Conservation (phyloP, 148 eudicot genomes). For the Amaranthus palmeri region DNA sequence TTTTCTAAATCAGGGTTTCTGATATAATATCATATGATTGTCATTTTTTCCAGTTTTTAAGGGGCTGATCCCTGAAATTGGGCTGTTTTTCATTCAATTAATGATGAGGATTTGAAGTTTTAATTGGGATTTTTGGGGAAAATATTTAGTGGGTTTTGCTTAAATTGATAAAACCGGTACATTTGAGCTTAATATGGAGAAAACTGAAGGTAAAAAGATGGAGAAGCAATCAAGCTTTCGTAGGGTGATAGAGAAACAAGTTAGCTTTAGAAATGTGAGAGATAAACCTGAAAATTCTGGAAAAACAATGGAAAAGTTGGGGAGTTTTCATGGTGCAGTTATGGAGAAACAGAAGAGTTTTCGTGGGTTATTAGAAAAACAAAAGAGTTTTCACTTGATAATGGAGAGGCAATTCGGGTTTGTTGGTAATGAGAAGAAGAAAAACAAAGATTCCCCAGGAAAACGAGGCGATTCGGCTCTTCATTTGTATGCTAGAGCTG, state of each 20-base stretch:
- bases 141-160: conserved; percentile 4
- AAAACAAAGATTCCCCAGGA: conserved; percentile 77
- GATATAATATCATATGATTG: background rate
- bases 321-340: conserved; percentile 27
- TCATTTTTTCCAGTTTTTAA: background rate
- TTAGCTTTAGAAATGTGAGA: conserved; percentile 8
- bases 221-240: conserved; percentile 26
- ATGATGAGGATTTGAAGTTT: conserved; percentile 15
- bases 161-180: background rate
- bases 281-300: conserved; percentile 5
- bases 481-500: conserved; percentile 81
- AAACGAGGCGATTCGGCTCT: conserved; percentile 81
- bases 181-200: conserved; percentile 30
- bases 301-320: conserved; percentile 29
- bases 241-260: conserved; percentile 26
- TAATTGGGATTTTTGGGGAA: conserved; percentile 11
- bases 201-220: conserved; percentile 22
- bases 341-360: conserved; percentile 63
- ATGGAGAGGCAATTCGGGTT: conserved; percentile 80
- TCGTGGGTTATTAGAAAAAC: conserved; percentile 58
- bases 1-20: conserved; percentile 14
- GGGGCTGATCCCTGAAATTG: conserved; percentile 17
- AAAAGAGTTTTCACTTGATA: conserved; percentile 55
- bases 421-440: conserved; percentile 61
- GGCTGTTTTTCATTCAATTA: conserved; percentile 9